Conservation (phyloP, 2,329 filamentous ascomycete species). For the Aspergillus hiratsukae region DNA sequence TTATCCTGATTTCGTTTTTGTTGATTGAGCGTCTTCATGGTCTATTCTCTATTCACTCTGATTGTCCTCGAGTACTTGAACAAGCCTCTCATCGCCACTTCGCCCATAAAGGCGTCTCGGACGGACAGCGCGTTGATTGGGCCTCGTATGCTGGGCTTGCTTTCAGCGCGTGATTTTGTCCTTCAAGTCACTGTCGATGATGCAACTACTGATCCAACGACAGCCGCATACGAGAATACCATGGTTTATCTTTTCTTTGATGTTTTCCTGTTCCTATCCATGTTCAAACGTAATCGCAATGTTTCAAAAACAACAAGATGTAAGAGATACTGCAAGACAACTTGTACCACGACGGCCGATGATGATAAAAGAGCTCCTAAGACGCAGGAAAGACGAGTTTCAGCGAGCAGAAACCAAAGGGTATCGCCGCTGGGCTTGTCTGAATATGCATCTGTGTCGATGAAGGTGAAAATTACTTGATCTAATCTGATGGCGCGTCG, state of each 20-base stretch:
- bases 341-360: constrained; percentile 11
- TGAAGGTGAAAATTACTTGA: constrained; percentile 55
- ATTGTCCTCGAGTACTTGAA: background rate
- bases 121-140: constrained; percentile 15
- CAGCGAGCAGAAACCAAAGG: constrained; percentile 16
- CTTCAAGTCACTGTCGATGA: background rate
- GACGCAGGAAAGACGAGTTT: constrained; percentile 8
- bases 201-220: background rate
- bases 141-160: background rate
- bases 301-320: background rate
- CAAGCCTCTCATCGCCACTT: constrained; percentile 9
- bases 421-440: constrained; percentile 21
- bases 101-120: constrained; percentile 8
- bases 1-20: background rate
- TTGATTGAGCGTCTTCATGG: background rate
- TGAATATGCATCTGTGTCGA: constrained; percentile 19
- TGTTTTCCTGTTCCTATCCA: background rate
- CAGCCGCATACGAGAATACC: background rate
- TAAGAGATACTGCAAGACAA: no score
- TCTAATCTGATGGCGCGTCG: constrained; percentile 53
- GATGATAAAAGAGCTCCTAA: constrained; percentile 24
- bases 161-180: constrained; percentile 6
- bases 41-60: background rate
- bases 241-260: background rate
- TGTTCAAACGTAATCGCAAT: background rate